Base-by-base conservation (phyloP, 805 yeast genomes). In the Sugiyamaella americana region DNA sequence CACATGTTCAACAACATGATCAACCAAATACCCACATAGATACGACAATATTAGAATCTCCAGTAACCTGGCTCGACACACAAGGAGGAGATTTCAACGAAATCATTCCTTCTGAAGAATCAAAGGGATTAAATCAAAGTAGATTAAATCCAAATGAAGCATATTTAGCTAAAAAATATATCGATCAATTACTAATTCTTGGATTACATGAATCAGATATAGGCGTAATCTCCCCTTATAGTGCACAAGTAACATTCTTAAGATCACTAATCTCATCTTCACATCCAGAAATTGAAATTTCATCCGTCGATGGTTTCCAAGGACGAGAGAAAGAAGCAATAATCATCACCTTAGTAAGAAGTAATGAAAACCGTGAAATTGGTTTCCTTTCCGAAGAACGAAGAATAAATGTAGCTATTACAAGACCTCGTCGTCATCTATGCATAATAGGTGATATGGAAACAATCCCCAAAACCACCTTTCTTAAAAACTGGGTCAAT, bases 291-390 rank as follows among this genome's bases (percentile, higher is more conserved):
- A 67, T 91, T 4, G 98, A 91, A 59, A 76, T 89, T 0, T 79
- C 95, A 3, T 87, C 97, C 0, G 91, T 91, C 3, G 98, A 91
- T 66, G 97, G 97, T 1, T 93, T 91, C 58, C 98, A 91, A 68
- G 98, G 98, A 1, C 71, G 97, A 51, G 98, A 91, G 60, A 93
- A 91, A 62, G 94, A 89, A 56, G 82, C 80, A 0, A 87, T 91
- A 4, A 73, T 91, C 1, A 66, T 93, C 10, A 75, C 93, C 1
- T 63, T 91, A 45, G 97, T 91, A 2, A 71, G 98, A 52, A 82
- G 93, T 35, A 91, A 91, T 61, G 81, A 75, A 18, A 57, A 66
- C 1, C 63, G 72, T 29, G 85, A 82, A 44, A 82, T 89, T 40
- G 98, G 98, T 6, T 93, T 91, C 59, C 67, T 93, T 45, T 72